Evolutionary conservation across 805 yeast genomes (phyloP), one percentile per base, ranked within the genome.

Genomic region (Komagataella populi): DNA sequence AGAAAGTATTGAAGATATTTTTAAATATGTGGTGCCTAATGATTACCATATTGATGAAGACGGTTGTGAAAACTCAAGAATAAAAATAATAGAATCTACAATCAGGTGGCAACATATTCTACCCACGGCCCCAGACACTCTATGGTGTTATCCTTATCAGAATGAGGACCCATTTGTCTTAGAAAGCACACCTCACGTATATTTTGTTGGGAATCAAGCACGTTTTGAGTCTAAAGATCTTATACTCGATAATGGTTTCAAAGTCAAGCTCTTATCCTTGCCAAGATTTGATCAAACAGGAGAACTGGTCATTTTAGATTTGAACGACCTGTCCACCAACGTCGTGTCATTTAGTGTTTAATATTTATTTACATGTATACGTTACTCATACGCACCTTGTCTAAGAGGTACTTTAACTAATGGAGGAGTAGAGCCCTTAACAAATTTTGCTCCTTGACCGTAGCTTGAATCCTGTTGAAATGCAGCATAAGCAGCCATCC

Each of bases 41-140:
- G 57, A 64, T 2, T 60, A 61, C 1, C 47, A 45, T 14, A 61
- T 60, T 7, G 57, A 59, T 7, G 23, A 43, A 14, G 17, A 24
- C 8, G 23, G 39, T 7, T 52, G 61, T 5, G 60, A 59, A 17
- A 58, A 59, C 16, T 62, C 71, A 1, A 66, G 84, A 52, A 57
- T 78, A 16, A 73, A 75, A 18, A 66, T 83, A 58, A 72, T 91
- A 69, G 85, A 82, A 57, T 72, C 80, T 14, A 84, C 87, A 0
- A 61, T 93, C 44, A 67, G 70, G 48, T 90, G 96, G 96, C 91
- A 89, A 59, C 87, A 87, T 60, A 71, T 87, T 22, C 81, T 87
- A 0, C 99, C 99, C 2, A 89, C 97, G 0, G 95, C 96, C 1
- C 99, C 99, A 0, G 98, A 93, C 60, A 93, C 99, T 0, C 67